Evolutionary conservation across 441 rosid species (phyloP), one percentile per base, ranked within the genome.

Genomic region (Pelargonium citronellum): DNA sequence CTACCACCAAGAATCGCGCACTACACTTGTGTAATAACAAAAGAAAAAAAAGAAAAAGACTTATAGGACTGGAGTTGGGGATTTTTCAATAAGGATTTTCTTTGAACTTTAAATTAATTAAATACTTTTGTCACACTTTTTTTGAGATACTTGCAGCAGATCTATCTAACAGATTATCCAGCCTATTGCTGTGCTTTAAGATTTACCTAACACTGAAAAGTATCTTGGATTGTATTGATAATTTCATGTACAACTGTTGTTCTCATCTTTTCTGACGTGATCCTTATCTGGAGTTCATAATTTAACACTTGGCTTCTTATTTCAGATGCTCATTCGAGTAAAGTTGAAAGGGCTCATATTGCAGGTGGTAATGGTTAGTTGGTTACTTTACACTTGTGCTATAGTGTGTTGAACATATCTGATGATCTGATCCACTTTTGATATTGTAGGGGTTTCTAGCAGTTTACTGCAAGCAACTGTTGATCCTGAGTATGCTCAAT

Each of bases 401-500:
- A 63, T 86, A 79, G 72, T 76, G 81, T 70, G 76, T 78, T 15
- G 85, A 80, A 70, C 77, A 71, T 75, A 60, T 80, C 80, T 84
- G 79, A 64, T 79, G 74, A 60, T 80, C 80, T 84, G 79, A 64
- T 79, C 79, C 64, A 64, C 75, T 24, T 74, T 78, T 75, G 77
- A 77, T 82, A 74, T 79, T 78, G 83, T 81, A 72, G 88, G 88
- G 74, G 74, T 78, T 77, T 77, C 85, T 66, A 86, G 84, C 65
- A 70, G 79, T 69, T 73, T 75, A 8, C 84, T 79, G 70, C 95
- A 83, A 72, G 74, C 89, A 27, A 84, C 72, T 67, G 83, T 80
- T 66, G 98, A 92, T 81, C 82, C 87, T 68, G 98, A 91, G 70
- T 79, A 79, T 73, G 78, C 84, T 73, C 98, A 89, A 68, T 80